phyloP scores from a whole-genome alignment of 768 basidiomycete species.

The Rickenella mellea region DNA sequence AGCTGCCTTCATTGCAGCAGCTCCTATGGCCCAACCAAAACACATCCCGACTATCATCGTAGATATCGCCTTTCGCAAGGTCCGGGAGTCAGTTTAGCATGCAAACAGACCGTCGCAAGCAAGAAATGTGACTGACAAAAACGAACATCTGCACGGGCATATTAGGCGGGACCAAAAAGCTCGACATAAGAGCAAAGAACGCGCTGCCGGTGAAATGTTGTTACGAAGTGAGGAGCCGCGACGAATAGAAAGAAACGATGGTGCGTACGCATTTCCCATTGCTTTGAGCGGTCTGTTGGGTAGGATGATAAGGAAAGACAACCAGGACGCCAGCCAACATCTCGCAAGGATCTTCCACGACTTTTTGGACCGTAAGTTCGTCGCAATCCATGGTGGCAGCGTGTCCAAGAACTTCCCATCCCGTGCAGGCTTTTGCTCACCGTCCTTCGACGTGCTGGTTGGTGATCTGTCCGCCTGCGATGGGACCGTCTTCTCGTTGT shows the following conservation, averaged over 20 bases:
- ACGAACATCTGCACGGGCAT: conserved; percentile 40
- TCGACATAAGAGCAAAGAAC: conserved; percentile 34
- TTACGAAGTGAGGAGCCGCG: conserved; percentile 1
- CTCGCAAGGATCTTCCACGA: conserved; percentile 28
- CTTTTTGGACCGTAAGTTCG: conserved; percentile 23
- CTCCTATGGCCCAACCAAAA: conserved; percentile 46
- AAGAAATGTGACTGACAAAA: conserved; percentile 25
- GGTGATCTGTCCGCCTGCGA: no score
- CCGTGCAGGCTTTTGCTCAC: no score
- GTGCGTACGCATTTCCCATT: conserved; percentile 31
- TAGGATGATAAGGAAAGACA: conserved; percentile 27
- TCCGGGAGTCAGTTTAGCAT: neutral
- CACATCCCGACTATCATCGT: conserved; percentile 37
- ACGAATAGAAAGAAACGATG: neutral
- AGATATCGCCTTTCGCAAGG: conserved; percentile 21
- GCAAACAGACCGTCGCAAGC: neutral
- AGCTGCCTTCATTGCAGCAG: conserved; percentile 43
- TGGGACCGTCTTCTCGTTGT: no score
- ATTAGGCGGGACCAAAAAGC: conserved; percentile 37
- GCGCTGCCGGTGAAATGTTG: conserved; percentile 17
- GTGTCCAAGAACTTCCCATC: conserved; percentile 9
- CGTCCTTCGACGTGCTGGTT: no score
- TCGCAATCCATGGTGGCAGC: conserved; percentile 29
- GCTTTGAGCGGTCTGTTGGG: conserved; percentile 26
- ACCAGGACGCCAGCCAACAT: conserved; percentile 34